Base-by-base conservation (phyloP, 192 early-diverging fungal species). In the Chytriomyces sp. region DNA sequence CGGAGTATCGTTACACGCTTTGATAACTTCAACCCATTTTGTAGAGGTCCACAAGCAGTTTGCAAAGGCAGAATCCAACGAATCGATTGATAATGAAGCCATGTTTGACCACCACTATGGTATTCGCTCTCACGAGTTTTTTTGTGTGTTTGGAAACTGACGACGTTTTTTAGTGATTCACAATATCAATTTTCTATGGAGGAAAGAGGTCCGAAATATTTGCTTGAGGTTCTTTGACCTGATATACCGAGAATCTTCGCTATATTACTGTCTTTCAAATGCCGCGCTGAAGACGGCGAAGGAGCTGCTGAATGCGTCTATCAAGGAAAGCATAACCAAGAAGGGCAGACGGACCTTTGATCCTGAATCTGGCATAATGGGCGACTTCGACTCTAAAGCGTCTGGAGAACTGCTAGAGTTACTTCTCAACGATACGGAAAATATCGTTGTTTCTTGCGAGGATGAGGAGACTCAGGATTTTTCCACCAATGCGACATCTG, bases 101-200 rank as follows among this genome's bases (percentile, higher is more conserved):
- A 59, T 58, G 39, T 75, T 75, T 53, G 63, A 54, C 17, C 74
- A 70, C 53, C 67, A 57, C 22, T 70, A 70, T 56, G 58, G 70
- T 59, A 53, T 39, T 30, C 25, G 19, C 70, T 81, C 88, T 34
- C 88, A 90, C 72, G 81, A 89, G 17, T 57, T 1, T 28, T 28
- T 57, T 57, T 28, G 17, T 28, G 1, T 12, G 3, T 19, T 14
- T 61, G 38, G 5, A 60, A 7, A 4, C 22, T 17, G 14, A 61
- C 1, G n/a, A 37, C 32, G 30, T 61, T 10, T 60, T 61, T 36
- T 37, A 68, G 65, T 74, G n/a, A 54, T 74, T 8, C 94, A 97
- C 78, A 95, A 93, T 57, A 83, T 93, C 1, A 85, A 91, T 52
- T 77, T 93, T 39, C 82, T 95, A 19, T 97, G 93, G 93, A 97